Evolutionary conservation across 139 green algal species (phyloP).

Genomic region (Yamagishiella unicocca): DNA sequence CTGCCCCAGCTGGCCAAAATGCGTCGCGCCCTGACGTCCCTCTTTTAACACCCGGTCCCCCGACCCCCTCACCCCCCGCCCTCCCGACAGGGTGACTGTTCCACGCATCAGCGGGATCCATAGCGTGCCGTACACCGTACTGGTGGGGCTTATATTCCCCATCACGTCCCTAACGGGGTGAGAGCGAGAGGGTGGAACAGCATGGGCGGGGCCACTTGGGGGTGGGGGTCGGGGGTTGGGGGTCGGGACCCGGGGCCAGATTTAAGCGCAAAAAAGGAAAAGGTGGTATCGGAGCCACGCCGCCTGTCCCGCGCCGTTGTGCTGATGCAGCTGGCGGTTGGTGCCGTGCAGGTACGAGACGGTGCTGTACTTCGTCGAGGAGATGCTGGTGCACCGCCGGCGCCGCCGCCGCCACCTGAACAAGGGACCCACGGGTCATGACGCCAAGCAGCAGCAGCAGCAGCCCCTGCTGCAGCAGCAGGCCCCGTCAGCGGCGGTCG

Average conservation of each 20-base stretch:
- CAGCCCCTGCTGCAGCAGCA: not conserved
- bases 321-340: not conserved
- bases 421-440: not conserved
- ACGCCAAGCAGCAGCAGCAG: not conserved
- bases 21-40: not conserved
- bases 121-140: not conserved
- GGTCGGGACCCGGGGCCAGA: not conserved
- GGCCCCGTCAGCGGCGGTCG: not conserved
- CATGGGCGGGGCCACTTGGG: not conserved
- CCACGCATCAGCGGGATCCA: too few species aligned
- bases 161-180: not conserved
- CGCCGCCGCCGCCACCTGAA: not conserved
- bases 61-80: too few species aligned
- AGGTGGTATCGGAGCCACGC: not conserved
- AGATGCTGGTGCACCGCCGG: conserved; percentile 25
- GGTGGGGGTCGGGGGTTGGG: not conserved
- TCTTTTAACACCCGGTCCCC: not conserved
- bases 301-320: not conserved
- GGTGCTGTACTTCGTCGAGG: conserved; percentile 39
- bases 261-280: not conserved
- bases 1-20: too few species aligned
- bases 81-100: too few species aligned
- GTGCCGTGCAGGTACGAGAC: conserved; percentile 24
- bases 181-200: not conserved
- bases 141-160: not conserved